Base-by-base conservation (phyloP, 768 basidiomycete genomes). In the Xerocomellus amylosporus region DNA sequence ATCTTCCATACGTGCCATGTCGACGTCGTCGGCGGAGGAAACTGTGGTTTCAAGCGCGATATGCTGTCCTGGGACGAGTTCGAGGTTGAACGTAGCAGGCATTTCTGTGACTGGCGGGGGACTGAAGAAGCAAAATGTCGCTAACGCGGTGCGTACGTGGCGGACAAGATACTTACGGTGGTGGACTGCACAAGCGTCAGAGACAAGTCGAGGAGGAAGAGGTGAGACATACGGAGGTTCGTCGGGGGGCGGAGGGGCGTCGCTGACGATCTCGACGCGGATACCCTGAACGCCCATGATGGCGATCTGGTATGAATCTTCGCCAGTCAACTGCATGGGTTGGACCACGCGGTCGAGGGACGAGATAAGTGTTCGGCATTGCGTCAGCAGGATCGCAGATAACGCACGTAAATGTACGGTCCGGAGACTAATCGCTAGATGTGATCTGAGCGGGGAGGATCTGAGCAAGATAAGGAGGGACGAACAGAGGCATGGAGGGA, bases 1-100 rank as follows among this genome's bases (percentile, higher is more conserved):
- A 62, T 93, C 91, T 59, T 93, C 91, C 87, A 90, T 91, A 46
- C 88, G 81, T 3, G 91, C 87, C 91, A 93, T 93, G 67, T 93
- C 91, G 34, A 92, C 79, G 60, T 92, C 91, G 34, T 88, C 87
- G 42, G 80, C 82, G 3, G 91, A 92, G 49, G 81, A 78, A 33
- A 92, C 80, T 17, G 81, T 87, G 3, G 88, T 88, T 60, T 93
- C 91, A 19, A 93, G 79, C 7, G 85, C 88, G 50, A 93, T 86
- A 39, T 82, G 77, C 70, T 90, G 90, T 15, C 90, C 89, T 0
- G 89, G 90, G 6, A 75, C 70, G 28, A 93, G 81, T 70, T 93
- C 91, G 38, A 93, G 77, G 63, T 84, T 88, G 74, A 93, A 92
- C 5, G 83, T 85, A 5, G 86, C 91, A 4, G 87, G 87, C 91